phyloP scores from a whole-genome alignment of 129 eudicot species.

The Lactuca saligna region DNA sequence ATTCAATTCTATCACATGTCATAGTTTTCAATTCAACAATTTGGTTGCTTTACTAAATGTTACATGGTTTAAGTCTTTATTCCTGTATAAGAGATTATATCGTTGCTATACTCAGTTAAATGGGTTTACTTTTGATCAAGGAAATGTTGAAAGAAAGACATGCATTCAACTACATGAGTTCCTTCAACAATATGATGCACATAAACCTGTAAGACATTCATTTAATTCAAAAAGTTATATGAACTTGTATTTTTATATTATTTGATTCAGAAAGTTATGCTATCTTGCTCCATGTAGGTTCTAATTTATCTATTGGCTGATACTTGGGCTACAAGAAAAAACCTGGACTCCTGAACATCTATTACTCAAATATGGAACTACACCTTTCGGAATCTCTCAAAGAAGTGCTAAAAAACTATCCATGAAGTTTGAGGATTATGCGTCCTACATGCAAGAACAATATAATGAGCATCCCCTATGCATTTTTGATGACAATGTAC shows the following conservation, averaged over 20 bases:
- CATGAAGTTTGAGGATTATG: constrained; percentile 78
- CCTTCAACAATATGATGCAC: constrained; percentile 58
- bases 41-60: constrained; percentile 17
- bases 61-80: constrained; percentile 64
- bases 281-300: constrained; percentile 44
- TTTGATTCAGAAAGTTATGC: not conserved
- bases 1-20: constrained; percentile 8
- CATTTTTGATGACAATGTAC: constrained; percentile 85
- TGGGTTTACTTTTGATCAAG: constrained; percentile 81
- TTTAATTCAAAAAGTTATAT: constrained; percentile 1
- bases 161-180: constrained; percentile 64
- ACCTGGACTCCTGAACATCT: constrained; percentile 82
- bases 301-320: constrained; percentile 76
- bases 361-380: constrained; percentile 55
- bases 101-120: constrained; percentile 76
- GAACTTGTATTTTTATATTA: not conserved
- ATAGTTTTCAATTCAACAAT: constrained; percentile 2
- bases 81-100: constrained; percentile 75
- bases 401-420: constrained; percentile 62
- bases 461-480: constrained; percentile 97
- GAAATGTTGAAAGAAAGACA: constrained; percentile 78
- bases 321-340: constrained; percentile 74
- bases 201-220: constrained; percentile 57
- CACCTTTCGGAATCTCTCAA: constrained; percentile 76
- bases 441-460: constrained; percentile 72